Conservation (phyloP, 208 protist genomes). For the Crithidia mellificae region DNA sequence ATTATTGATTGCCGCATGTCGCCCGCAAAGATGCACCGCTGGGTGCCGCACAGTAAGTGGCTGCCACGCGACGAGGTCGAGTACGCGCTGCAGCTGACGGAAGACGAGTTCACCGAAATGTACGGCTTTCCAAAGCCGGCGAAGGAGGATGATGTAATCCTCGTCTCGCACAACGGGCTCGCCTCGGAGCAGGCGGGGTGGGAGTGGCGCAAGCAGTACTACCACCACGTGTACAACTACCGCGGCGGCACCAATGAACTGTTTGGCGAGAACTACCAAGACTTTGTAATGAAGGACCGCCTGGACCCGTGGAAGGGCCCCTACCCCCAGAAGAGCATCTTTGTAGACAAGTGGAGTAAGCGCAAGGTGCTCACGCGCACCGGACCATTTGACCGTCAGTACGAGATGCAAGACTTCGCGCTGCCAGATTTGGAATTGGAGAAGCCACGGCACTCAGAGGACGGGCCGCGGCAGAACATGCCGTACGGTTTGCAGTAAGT, state of each 20-base stretch:
- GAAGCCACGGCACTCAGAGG: slow-evolving; percentile 73
- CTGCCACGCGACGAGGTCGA: slow-evolving; percentile 89
- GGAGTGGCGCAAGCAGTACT: slow-evolving; percentile 89
- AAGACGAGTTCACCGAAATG: slow-evolving; percentile 88
- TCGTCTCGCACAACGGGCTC: slow-evolving; percentile 91
- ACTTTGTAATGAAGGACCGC: slow-evolving; percentile 71
- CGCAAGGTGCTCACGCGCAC: slow-evolving; percentile 84
- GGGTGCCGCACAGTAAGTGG: slow-evolving; percentile 87
- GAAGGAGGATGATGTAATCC: slow-evolving; percentile 77
- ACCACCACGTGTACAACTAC: slow-evolving; percentile 92
- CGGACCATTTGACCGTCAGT: slow-evolving; percentile 89
- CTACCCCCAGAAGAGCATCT: slow-evolving; percentile 88
- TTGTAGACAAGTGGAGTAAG: slow-evolving; percentile 93
- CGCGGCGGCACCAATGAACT: slow-evolving; percentile 89
- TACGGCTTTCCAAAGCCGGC: slow-evolving; percentile 83
- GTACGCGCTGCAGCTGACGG: slow-evolving; percentile 87
- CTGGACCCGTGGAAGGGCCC: slow-evolving; percentile 89
- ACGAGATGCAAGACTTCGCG: slow-evolving; percentile 93
- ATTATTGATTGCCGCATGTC: slow-evolving; percentile 82
- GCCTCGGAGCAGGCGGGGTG: slow-evolving; percentile 87
- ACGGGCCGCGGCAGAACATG: slow-evolving; percentile 87
- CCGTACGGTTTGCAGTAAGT: slow-evolving; percentile 83
- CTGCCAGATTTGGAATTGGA: slow-evolving; percentile 87
- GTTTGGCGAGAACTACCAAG: slow-evolving; percentile 81
- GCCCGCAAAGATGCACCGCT: slow-evolving; percentile 82